Conservation (phyloP, 306 rosid species). For the Hippophae rhamnoides region DNA sequence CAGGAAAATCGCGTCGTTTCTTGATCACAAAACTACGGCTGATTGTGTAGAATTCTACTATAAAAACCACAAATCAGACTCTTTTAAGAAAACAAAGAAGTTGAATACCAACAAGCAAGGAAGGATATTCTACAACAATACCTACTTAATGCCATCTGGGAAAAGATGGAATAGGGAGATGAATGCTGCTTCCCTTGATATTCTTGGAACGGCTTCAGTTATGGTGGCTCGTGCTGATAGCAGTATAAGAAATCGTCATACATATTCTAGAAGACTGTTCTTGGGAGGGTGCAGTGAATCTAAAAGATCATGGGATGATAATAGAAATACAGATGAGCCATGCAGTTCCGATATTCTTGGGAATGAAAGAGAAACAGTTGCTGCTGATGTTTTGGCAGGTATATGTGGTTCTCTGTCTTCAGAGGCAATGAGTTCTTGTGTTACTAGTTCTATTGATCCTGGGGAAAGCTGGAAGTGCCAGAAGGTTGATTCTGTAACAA, state of each 20-base stretch:
- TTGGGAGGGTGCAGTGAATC: constrained; percentile 37
- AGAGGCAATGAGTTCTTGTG: constrained; percentile 80
- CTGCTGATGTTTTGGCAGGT: constrained; percentile 92
- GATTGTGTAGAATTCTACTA: constrained; percentile 94
- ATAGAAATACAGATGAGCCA: constrained; percentile 29
- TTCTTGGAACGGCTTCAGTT: constrained; percentile 75
- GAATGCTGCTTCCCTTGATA: constrained; percentile 68
- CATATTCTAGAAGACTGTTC: constrained; percentile 31
- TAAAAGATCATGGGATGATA: constrained; percentile 32
- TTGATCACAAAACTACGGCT: constrained; percentile 85
- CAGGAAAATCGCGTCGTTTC: constrained; percentile 64
- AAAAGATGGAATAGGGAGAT: constrained; percentile 68
- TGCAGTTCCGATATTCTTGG: constrained; percentile 43
- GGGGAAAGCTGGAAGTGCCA: constrained; percentile 42
- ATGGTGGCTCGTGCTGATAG: constrained; percentile 55
- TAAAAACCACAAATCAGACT: constrained; percentile 80
- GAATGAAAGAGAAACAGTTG: constrained; percentile 72
- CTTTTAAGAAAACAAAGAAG: constrained; percentile 59
- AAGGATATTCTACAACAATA: constrained; percentile 37
- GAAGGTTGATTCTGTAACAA: constrained; percentile 29
- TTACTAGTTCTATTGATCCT: constrained; percentile 64
- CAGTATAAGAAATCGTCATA: constrained; percentile 28
- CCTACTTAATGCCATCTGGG: constrained; percentile 47
- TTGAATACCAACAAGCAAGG: constrained; percentile 46
- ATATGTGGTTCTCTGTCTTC: constrained; percentile 75